Conservation (phyloP, 306 rosid genomes). For the Vachellia collinsii region DNA sequence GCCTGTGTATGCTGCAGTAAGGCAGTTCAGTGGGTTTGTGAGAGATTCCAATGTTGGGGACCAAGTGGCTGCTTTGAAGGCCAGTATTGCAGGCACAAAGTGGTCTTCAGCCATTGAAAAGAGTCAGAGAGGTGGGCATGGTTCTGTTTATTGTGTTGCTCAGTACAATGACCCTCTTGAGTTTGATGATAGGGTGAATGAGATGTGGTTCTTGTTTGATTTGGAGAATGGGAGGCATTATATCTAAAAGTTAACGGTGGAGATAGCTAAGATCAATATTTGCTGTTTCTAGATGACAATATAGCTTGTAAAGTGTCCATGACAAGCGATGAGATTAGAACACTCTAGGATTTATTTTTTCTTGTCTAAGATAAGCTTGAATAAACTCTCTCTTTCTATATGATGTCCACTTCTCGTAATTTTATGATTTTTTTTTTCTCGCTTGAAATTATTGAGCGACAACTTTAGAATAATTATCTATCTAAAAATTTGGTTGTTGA, state of each 20-base stretch:
- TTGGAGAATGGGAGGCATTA: not conserved
- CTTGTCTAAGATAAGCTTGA: no score
- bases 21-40: slow-evolving; percentile 71
- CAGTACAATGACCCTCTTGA: slow-evolving; percentile 86
- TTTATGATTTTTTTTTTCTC: no score
- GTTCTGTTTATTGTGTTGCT: slow-evolving; percentile 64
- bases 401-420: no score
- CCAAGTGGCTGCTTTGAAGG: slow-evolving; percentile 71
- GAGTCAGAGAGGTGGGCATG: slow-evolving; percentile 42
- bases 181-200: slow-evolving; percentile 68
- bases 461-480: no score
- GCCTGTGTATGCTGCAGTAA: slow-evolving; percentile 59
- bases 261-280: not conserved
- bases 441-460: no score
- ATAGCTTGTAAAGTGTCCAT: no score
- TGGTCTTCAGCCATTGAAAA: slow-evolving; percentile 66
- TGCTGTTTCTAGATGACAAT: no score
- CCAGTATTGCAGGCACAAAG: slow-evolving; percentile 59
- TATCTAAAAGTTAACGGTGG: not conserved
- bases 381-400: no score
- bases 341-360: no score
- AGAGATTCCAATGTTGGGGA: slow-evolving; percentile 52
- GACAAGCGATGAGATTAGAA: no score
- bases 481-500: no score
- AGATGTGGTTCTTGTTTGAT: slow-evolving; percentile 54